Percentiles rank a stretch among this genome's conserved stretches.
Conservation (phyloP, 257 asterid genomes). For the Cruciata laevipes region DNA sequence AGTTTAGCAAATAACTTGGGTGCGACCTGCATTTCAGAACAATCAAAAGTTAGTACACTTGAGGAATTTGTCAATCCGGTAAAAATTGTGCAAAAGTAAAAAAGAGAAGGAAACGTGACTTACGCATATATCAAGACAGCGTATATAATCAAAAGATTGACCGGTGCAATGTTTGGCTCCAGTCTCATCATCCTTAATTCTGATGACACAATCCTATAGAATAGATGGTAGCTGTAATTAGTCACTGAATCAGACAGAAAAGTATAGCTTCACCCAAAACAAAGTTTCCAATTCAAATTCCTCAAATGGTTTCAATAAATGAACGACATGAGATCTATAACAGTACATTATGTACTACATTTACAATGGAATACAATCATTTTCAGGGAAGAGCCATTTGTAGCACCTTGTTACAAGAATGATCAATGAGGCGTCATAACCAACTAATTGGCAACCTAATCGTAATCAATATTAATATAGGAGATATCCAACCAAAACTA, state of each 20-base stretch:
- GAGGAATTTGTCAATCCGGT: not conserved
- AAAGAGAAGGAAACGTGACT: conserved; percentile 15
- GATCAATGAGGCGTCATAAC: not conserved
- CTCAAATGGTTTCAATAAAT: not conserved
- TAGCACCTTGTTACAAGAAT: not conserved
- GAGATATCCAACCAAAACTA: too few relatives aligned
- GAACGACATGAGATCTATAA: not conserved
- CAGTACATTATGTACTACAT: not conserved
- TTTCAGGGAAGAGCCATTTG: not conserved
- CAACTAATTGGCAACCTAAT: not conserved
- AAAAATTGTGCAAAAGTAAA: not conserved
- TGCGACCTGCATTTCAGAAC: conserved; percentile 28
- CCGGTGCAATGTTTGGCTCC: conserved; percentile 86
- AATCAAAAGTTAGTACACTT: conserved; percentile 7
- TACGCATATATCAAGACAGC: conserved; percentile 71
- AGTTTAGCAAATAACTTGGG: conserved; percentile 42
- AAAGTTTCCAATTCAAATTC: not conserved
- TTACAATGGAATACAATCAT: not conserved
- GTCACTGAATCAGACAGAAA: not conserved
- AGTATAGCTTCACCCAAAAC: not conserved
- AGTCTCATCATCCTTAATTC: conserved; percentile 67
- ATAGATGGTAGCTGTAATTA: not conserved
- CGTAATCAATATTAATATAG: too few relatives aligned
- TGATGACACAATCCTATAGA: conserved; percentile 52
- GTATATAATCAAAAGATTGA: conserved; percentile 82